These are phyloP conservation scores for Diaporthe vexans DNA, from an alignment of 2,329 filamentous ascomycete genomes.

Conservation along the genomic window DNA sequence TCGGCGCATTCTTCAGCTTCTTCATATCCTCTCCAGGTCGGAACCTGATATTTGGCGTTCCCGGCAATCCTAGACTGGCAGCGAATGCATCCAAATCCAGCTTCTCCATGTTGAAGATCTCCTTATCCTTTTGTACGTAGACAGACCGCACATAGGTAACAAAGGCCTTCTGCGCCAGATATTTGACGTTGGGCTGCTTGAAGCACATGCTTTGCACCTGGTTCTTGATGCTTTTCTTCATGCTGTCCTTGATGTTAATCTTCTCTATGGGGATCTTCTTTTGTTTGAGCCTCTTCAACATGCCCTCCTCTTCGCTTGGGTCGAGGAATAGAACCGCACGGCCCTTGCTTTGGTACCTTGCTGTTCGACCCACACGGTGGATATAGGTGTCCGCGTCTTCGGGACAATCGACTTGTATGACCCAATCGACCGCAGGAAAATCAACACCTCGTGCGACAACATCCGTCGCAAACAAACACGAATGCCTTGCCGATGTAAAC, in stretches of 20 bases:
- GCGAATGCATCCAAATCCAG: constrained; percentile 90
- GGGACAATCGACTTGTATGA: constrained; percentile 97
- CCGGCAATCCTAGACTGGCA: constrained; percentile 87
- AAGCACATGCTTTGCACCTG: constrained; percentile 96
- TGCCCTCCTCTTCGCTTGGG: constrained; percentile 92
- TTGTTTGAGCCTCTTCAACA: constrained; percentile 85
- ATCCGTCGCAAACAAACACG: constrained; percentile 95
- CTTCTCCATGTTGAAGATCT: constrained; percentile 87
- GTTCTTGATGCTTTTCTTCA: constrained; percentile 87
- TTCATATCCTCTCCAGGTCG: constrained; percentile 91
- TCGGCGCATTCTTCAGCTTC: constrained; percentile 86
- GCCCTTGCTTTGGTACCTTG: constrained; percentile 90
- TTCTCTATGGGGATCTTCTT: constrained; percentile 91
- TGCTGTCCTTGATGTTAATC: constrained; percentile 90
- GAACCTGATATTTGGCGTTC: constrained; percentile 93
- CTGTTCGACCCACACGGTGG: constrained; percentile 93
- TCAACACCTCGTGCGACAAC: constrained; percentile 95
- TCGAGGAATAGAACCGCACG: constrained; percentile 92
- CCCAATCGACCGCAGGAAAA: constrained; percentile 97
- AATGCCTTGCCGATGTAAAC: constrained; percentile 84
- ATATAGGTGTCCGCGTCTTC: constrained; percentile 99
- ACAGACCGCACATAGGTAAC: constrained; percentile 89
- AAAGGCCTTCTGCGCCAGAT: constrained; percentile 96
- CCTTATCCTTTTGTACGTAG: constrained; percentile 91
- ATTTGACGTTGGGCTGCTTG: constrained; percentile 93